Evolutionary conservation across 306 rosid genomes (phyloP).

Genomic region (Sindora glabra): DNA sequence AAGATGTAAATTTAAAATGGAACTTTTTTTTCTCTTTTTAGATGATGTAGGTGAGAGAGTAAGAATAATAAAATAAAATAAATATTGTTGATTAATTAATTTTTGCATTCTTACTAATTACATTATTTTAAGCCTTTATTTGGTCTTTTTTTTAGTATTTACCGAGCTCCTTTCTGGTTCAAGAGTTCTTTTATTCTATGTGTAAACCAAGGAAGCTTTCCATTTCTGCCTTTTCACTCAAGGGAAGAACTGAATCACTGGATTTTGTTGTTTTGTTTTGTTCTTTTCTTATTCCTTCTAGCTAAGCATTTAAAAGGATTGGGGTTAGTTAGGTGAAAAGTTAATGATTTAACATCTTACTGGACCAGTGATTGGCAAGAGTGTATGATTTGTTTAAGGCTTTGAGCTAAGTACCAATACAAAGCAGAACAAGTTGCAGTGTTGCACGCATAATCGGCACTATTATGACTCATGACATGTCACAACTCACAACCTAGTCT

Average conservation of each 20-base stretch:
- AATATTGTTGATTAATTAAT: too few species aligned
- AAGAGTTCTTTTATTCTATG: not conserved
- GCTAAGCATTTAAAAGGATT: not conserved
- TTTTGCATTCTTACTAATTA: not conserved
- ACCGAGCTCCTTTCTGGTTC: not conserved
- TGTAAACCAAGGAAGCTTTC: too few species aligned
- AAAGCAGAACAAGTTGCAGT: slow-evolving; percentile 16
- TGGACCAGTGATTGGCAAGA: slow-evolving; percentile 19
- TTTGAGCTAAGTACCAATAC: slow-evolving; percentile 20
- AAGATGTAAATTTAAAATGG: too few species aligned
- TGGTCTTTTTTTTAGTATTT: too few species aligned
- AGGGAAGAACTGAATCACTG: too few species aligned
- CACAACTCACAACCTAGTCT: slow-evolving; percentile 12
- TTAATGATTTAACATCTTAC: slow-evolving; percentile 17
- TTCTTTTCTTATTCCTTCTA: not conserved
- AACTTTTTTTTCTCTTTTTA: too few species aligned
- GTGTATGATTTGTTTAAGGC: slow-evolving; percentile 12
- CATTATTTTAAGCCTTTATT: too few species aligned
- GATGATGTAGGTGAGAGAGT: too few species aligned
- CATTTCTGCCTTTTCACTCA: too few species aligned
- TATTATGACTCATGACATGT: slow-evolving; percentile 17
- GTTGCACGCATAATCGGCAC: slow-evolving; percentile 30
- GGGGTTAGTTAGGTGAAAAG: slow-evolving; percentile 6
- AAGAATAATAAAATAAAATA: too few species aligned
- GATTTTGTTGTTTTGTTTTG: not conserved